A percentile compares a stretch with the other conserved stretches of the same genome.
phyloP scores from a whole-genome alignment of 768 basidiomycete genomes.

The Macrolepiota fuliginosa region DNA sequence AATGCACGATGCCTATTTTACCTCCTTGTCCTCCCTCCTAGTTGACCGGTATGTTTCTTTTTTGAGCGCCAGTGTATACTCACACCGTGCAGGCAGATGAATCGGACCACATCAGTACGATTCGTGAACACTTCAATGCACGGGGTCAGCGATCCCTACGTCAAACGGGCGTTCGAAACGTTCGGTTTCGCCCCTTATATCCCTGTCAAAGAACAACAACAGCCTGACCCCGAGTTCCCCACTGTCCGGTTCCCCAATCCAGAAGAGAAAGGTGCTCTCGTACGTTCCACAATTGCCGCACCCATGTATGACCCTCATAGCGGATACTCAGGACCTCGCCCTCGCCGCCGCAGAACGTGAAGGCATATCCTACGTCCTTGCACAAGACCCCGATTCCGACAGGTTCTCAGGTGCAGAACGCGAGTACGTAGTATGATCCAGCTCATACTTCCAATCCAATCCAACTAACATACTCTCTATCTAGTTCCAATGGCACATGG shows the following conservation, averaged over 20 bases:
- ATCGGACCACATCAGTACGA: constrained; percentile 37
- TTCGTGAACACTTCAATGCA: constrained; percentile 93
- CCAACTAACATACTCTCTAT: constrained; percentile 17
- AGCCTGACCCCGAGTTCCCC: constrained; percentile 82
- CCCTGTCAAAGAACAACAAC: constrained; percentile 62
- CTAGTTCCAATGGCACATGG: constrained; percentile 57
- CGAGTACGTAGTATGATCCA: constrained; percentile 34
- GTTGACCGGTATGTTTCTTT: constrained; percentile 20
- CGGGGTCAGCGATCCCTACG: constrained; percentile 75
- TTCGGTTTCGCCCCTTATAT: constrained; percentile 60
- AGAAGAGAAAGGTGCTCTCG: constrained; percentile 73
- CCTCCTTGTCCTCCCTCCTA: constrained; percentile 30
- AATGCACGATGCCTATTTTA: constrained; percentile 59
- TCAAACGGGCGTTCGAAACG: constrained; percentile 50
- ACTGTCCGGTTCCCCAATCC: constrained; percentile 88
- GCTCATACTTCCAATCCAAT: background rate
- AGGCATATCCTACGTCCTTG: constrained; percentile 65
- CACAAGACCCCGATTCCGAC: constrained; percentile 90
- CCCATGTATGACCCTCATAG: background rate
- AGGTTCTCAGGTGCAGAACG: constrained; percentile 77
- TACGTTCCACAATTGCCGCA: constrained; percentile 11
- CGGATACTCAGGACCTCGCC: constrained; percentile 59
- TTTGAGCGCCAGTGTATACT: background rate
- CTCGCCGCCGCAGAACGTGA: constrained; percentile 54
- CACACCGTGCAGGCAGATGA: constrained; percentile 28